Evolutionary conservation across 23 red algal genomes (phyloP).

Genomic region (Gracilaria domingensis): DNA sequence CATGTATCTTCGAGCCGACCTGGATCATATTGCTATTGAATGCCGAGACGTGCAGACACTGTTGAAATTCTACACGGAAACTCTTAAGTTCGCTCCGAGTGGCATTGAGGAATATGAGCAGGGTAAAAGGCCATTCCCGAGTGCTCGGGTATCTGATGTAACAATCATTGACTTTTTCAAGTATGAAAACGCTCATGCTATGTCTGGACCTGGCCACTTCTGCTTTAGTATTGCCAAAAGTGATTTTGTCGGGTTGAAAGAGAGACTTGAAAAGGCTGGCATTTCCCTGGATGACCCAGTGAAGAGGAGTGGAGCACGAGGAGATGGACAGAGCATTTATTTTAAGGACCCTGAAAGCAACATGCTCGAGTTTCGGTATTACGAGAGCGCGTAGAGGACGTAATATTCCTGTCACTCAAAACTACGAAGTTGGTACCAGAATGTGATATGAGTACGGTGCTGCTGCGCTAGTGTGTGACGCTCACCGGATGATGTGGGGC

Average conservation of each 20-base stretch:
- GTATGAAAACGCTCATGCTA: slow-evolving; percentile 1
- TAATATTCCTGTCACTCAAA: too few species aligned
- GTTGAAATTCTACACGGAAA: slow-evolving; percentile 79
- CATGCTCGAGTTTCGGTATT: slow-evolving; percentile 86
- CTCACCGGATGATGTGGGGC: too few species aligned
- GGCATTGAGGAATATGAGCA: slow-evolving; percentile 73
- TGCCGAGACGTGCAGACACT: slow-evolving; percentile 19
- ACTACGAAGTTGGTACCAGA: too few species aligned
- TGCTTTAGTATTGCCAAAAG: slow-evolving; percentile 63
- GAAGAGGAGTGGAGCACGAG: slow-evolving; percentile 78
- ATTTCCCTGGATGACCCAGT: slow-evolving; percentile 47
- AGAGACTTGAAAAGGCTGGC: slow-evolving; percentile 44
- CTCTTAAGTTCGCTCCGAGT: slow-evolving; percentile 62
- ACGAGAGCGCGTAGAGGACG: too few species aligned
- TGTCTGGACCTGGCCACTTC: slow-evolving; percentile 68
- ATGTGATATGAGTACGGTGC: too few species aligned
- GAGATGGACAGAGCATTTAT: slow-evolving; percentile 81
- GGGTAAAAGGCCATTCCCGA: slow-evolving; percentile 85
- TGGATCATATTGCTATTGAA: slow-evolving; percentile 94
- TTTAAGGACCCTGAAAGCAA: slow-evolving; percentile 87
- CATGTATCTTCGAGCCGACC: slow-evolving; percentile 27
- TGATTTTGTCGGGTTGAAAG: slow-evolving; percentile 47
- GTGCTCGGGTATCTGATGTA: slow-evolving; percentile 67
- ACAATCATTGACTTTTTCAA: slow-evolving; percentile 95
- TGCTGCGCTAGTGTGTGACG: too few species aligned